Evolutionary conservation across 2,329 filamentous ascomycete species (phyloP).

Genomic region (Nigrospora sphaerica): DNA sequence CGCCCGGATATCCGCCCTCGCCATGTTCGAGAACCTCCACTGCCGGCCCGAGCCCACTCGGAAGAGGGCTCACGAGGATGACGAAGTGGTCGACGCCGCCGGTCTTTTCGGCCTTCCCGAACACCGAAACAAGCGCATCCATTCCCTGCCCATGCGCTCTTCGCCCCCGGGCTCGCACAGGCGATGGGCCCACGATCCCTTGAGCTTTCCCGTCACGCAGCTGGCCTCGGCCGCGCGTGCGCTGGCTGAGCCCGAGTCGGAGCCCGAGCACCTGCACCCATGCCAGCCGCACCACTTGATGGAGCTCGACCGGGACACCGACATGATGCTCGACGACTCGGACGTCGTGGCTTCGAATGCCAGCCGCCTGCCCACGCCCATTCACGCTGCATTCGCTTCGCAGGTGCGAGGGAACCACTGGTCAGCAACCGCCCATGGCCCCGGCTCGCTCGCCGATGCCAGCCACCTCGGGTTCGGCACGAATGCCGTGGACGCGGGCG

Average conservation of each 20-base stretch:
- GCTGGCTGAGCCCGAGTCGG: slow-evolving; percentile 30
- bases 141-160: slow-evolving; percentile 43
- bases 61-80: slow-evolving; percentile 21
- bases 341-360: slow-evolving; percentile 18
- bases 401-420: slow-evolving; percentile 47
- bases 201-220: slow-evolving; percentile 17
- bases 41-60: slow-evolving; percentile 13
- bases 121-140: slow-evolving; percentile 38
- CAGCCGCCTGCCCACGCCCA: slow-evolving; percentile 50
- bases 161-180: slow-evolving; percentile 28
- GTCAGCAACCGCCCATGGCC: slow-evolving; percentile 28
- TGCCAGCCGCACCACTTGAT: slow-evolving; percentile 15
- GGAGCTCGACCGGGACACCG: slow-evolving; percentile 36
- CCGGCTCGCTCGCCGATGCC: slow-evolving; percentile 28
- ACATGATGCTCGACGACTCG: slow-evolving; percentile 39
- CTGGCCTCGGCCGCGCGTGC: slow-evolving; percentile 27
- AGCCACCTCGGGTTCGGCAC: slow-evolving; percentile 18
- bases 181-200: slow-evolving; percentile 21
- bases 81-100: slow-evolving; percentile 10
- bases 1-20: background rate
- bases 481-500: slow-evolving; percentile 13
- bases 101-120: slow-evolving; percentile 18
- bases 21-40: slow-evolving; percentile 12
- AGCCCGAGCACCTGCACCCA: slow-evolving; percentile 18
- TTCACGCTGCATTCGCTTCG: slow-evolving; percentile 49